Evolutionary conservation across 2,329 filamentous ascomycete species (phyloP), one percentile per base, ranked within the genome.

Genomic region (Pseudogymnoascus sp.): DNA sequence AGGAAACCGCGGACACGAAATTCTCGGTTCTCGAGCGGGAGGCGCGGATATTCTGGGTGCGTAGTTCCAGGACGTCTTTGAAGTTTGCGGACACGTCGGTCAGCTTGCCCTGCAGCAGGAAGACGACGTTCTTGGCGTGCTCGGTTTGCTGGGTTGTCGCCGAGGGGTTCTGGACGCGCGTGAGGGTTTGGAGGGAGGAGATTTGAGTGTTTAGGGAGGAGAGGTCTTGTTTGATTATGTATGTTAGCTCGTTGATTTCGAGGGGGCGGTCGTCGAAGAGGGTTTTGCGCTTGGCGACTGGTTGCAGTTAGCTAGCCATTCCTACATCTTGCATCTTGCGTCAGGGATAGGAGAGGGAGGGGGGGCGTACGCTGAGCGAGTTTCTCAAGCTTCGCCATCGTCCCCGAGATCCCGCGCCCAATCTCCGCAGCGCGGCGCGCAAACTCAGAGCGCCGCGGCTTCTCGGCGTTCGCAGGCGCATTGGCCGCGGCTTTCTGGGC

Each of bases 11-110:
- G 2, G 90, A 95, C 61, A 99, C 91, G 71, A 99, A 99, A 72
- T 97, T 96, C 76, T 97, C 94, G 21, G 94, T 97, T 67, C 94
- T 81, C 52, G 90, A 92, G 64, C 92, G 83, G 63, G 90, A 95
- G 2, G 93, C 94, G 75, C 97, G 94, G 66, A 99, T 96, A 74
- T 97, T 99, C 80, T 96, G 96, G 60, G 94, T 97, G 63, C 94
- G 86, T 42, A 96, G 90, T 74, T 99, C 94, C 8, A 99, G 81
- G 5, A 97, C 93, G 69, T 97, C 93, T 76, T 97, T 97, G 82
- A 99, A 97, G 74, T 93, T 96, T 65, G 88, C 90, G 27, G 89
- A 90, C 3, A 99, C 93, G 71, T 96, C 92, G 39, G 92, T 93
- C 40, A 97, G 80, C 72, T 94, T 94, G 65, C 91, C 90, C 76